Base-by-base conservation (phyloP, 768 basidiomycete species). In the Leccinum uliginosum region DNA sequence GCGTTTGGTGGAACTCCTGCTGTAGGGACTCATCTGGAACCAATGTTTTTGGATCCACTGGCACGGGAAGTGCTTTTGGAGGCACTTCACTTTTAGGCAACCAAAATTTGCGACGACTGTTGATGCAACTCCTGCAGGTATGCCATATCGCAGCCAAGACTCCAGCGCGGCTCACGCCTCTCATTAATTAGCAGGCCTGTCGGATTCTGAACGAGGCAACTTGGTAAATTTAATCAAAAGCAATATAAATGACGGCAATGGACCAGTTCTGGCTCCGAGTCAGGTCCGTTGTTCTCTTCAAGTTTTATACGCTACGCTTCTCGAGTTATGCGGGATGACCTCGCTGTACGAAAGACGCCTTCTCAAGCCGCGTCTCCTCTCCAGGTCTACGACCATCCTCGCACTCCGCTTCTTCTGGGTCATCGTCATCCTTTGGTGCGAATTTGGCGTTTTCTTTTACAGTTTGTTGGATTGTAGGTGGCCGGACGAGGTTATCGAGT, bases 391-490 rank as follows among this genome's bases (percentile, higher is more conserved):
- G 38, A 56, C 73, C 23, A 70, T 78, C 45, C 77, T 80, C 59
- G 69, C 70, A n/a, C 71, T 82, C 40, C 78, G 80, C 15, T 60
- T 80, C 27, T 55, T 79, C 46, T 85, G 84, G 82, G 70, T 86
- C 46, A 63, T 83, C 2, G 56, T 81, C 12, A 73, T 90, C 49
- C 72, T 87, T 23, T 86, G 84, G 82, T 86, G 80, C 52, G 89
- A 91, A 62, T 63, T 82, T 29, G 83, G 83, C 10, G 67, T 74
- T 17, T 87, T 83, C 67, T 80, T 79, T 60, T 83, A 80, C 77
- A 80, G 76, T 61, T 62, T 85, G n/a, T 78, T 77, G 11, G 71
- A 73, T 19, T 88, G 86, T 70, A 74, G 69, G 57, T 88, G 86
- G 86, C 86, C 85, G 1, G 73, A 76, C 57, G 58, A 70, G n/a